Base-by-base conservation (phyloP, 2,329 filamentous ascomycete species). In the Ceratocystis papillata region DNA sequence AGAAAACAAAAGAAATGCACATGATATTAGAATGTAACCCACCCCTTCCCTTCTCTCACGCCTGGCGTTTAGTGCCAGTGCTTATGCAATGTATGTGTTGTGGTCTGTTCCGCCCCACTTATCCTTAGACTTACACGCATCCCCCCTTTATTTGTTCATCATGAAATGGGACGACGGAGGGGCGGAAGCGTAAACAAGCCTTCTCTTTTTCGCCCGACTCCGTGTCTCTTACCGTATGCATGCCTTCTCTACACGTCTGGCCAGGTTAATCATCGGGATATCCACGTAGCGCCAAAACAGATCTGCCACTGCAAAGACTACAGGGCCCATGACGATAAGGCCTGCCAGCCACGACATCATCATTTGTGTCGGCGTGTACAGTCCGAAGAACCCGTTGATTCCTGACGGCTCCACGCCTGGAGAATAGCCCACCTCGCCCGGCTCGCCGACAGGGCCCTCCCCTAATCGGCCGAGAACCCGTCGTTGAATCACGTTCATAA, bases 231-330 rank as follows among this genome's bases (percentile, higher is more conserved):
- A 67, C 41, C 46, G 48, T 48, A 63, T 57, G 22, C 64, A 45
- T 37, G 46, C 28, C 15, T 46, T 61, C 41, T 67, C 66, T 5
- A 69, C n/a, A 48, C 57, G 53, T 55, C 65, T 62, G 7, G 69
- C 66, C 28, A 69, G 59, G 62, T 64, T 67, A 12, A 69, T 66
- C 45, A 68, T 66, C 8, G 69, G 69, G 28, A 63, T 67, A 62
- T 69, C 69, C 5, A 67, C 57, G 30, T 64, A 63, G 30, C 69
- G 57, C 64, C 66, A 67, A 30, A 67, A 67, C 37, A 68, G 48
- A 44, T 69, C 69, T n/a, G 69, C 62, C 17, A 64, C 62, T n/a
- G 62, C 33, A 60, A 69, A 64, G 37, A 69, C 63, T 20, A 69
- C 45, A 2, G 68, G 64, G 5, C 67, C 64, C 59, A 69, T 62